phyloP scores from a whole-genome alignment of 495 filamentous ascomycete species.

The Umbilicaria muhlenbergii region DNA sequence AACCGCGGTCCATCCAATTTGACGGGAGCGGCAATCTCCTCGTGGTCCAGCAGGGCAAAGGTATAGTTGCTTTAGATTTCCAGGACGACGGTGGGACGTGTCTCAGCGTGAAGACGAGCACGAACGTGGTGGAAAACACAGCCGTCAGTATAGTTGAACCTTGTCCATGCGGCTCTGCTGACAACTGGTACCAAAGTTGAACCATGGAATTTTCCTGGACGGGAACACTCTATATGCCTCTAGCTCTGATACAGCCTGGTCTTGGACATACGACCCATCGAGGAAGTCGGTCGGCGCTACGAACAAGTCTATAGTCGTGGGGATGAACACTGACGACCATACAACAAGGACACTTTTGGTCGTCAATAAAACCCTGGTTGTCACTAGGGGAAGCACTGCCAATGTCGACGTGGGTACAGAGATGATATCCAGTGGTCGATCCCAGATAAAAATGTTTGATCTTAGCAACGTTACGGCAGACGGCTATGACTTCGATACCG shows the following conservation, averaged over 20 bases:
- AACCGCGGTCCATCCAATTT: slow-evolving; percentile 43
- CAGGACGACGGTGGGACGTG: slow-evolving; percentile 35
- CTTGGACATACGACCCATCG: slow-evolving; percentile 43
- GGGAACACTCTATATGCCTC: slow-evolving; percentile 52
- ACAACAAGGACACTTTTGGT: slow-evolving; percentile 47
- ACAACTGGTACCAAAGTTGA: slow-evolving; percentile 24
- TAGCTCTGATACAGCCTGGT: slow-evolving; percentile 33
- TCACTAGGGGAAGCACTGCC: slow-evolving; percentile 43
- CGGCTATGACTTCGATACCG: slow-evolving; percentile 24
- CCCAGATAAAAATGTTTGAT: slow-evolving; percentile 53
- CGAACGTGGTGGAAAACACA: slow-evolving; percentile 20
- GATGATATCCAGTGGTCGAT: slow-evolving; percentile 33
- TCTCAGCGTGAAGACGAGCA: slow-evolving; percentile 21
- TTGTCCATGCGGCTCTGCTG: background rate
- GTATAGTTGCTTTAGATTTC: slow-evolving; percentile 38
- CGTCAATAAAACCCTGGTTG: slow-evolving; percentile 35
- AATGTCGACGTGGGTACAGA: slow-evolving; percentile 42
- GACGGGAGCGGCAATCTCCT: slow-evolving; percentile 44
- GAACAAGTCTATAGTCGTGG: slow-evolving; percentile 31
- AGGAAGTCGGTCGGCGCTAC: slow-evolving; percentile 23
- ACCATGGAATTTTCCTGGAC: slow-evolving; percentile 55
- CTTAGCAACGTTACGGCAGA: slow-evolving; percentile 25
- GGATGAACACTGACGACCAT: slow-evolving; percentile 45
- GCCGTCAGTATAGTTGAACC: slow-evolving; percentile 21
- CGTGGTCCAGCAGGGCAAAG: slow-evolving; percentile 36